Evolutionary conservation across 345 rosid species (phyloP).

Genomic region (Citrus medica): DNA sequence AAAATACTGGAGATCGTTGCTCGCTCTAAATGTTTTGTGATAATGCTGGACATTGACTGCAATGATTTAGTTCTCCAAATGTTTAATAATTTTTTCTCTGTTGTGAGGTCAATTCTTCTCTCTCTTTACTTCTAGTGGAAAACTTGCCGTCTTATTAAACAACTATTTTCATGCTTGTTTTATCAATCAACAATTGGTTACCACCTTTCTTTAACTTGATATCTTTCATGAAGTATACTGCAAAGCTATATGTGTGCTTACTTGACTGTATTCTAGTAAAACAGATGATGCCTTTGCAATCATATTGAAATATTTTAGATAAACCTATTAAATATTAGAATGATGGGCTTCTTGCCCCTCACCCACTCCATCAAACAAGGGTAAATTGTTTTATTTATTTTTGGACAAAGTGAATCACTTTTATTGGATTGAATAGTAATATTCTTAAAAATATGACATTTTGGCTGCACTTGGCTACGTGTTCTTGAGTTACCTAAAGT

Average conservation of each 20-base stretch:
- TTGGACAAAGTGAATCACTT: background rate
- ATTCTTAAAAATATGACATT: background rate
- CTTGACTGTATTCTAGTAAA: background rate
- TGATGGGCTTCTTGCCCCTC: background rate
- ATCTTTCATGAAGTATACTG: background rate
- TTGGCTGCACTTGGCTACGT: background rate
- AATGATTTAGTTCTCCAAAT: constrained; percentile 61
- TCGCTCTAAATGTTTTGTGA: constrained; percentile 66
- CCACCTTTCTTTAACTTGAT: constrained; percentile 8
- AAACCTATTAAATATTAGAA: background rate
- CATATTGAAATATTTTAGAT: background rate
- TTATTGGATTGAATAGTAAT: background rate
- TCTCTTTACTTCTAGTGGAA: background rate
- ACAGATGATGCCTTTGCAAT: background rate
- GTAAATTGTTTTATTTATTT: background rate
- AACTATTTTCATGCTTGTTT: background rate
- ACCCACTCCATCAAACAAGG: background rate
- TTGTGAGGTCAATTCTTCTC: constrained; percentile 55
- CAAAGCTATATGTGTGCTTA: background rate
- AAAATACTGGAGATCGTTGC: constrained; percentile 78
- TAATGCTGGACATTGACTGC: constrained; percentile 71
- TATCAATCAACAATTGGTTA: background rate
- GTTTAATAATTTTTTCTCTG: constrained; percentile 71
- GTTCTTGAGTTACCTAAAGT: background rate
- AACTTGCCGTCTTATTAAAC: background rate